Base-by-base conservation (phyloP, 2,329 filamentous ascomycete genomes). In the Ceratocystis lukuohia region DNA sequence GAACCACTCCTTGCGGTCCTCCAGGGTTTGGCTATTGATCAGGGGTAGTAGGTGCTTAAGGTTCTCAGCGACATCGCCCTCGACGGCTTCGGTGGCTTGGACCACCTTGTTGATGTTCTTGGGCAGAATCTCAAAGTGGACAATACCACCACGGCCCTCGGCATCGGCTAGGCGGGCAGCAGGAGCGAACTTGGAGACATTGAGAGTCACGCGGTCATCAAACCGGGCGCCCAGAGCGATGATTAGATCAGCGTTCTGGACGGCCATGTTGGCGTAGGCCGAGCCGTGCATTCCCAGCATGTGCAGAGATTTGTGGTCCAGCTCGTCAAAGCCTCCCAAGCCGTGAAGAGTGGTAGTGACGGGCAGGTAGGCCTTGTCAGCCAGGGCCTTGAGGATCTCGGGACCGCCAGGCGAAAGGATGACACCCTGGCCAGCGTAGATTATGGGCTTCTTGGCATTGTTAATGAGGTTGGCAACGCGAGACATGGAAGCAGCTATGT, bases 31-130 rank as follows among this genome's bases (percentile, higher is more conserved):
- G 28, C 79, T 70, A 65, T 89, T 77, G 25, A 96, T 77, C 65
- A 84, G 80, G 10, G 93, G 92, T 45, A 97, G 72, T 64, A 97
- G 85, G 37, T 83, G 78, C 64, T 80, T 80, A 44, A 97, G 80
- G 76, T 96, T 97, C 20, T 86, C 79, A 2, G 87, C 86, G 37
- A 96, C 90, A 73, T 97, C 93, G 68, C 94, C 94, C 77, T 96
- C 93, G 20, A 97, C 87, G 59, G 94, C 93, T 78, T 96, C 91
- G 53, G 89, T 96, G 6, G 93, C 92, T 78, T 97, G 91, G 15
- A 99, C 88, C 53, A 97, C 92, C 83, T 97, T 99, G 85, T 97
- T 97, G 79, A 97, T 97, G 80, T 99, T 97, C 86, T 99, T 99
- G 72, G 94, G 93, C 88, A 97, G 88, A 72, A 99, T 93, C 75